Base-by-base conservation (phyloP, 139 green algal genomes). In the Closterium sp. region DNA sequence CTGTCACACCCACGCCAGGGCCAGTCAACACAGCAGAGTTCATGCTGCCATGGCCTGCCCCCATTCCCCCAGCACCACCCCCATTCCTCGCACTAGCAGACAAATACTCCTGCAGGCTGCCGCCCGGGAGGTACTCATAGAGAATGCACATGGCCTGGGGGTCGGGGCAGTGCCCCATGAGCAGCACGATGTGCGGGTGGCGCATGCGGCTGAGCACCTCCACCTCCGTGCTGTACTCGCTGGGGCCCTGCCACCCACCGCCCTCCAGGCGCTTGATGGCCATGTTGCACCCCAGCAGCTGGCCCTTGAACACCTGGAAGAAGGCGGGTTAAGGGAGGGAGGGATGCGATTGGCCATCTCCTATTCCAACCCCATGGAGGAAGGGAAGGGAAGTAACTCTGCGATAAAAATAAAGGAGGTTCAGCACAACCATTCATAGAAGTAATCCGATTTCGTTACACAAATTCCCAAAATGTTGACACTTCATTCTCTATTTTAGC, bases 121-220 rank as follows among this genome's bases (percentile, higher is more conserved):
- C 81, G n/a, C 81, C 81, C 81, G 81, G 81, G 0, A 86, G 81
- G 81, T 86, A 86, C 81, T 86, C 81, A 23, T 86, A 86, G 81
- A 86, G n/a, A 32, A 86, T 34, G 81, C 81, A 86, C 30, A 32
- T 32, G 81, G n/a, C 81, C 3, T 69, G 21, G 43, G 43, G 43
- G n/a, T 86, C 81, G 28, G 81, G 81, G 81, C n/a, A 86, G 81
- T 86, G 81, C 21, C 81, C 81, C n/a, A 86, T 32, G 81, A 86
- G 81, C 4, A 86, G 81, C 3, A 86, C 81, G 30, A 86, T 86
- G 81, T 86, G 81, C 3, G 81, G 81, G 30, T 86, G 81, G n/a
- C 81, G 81, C 81, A 86, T 86, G n/a, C 81, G 81, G 21, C 81
- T 33, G 21, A 86, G 81, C 81, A 86, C 81, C 1, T 86, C 81